phyloP scores from a whole-genome alignment of 257 asterid genomes.

The Verbascum thapsus region DNA sequence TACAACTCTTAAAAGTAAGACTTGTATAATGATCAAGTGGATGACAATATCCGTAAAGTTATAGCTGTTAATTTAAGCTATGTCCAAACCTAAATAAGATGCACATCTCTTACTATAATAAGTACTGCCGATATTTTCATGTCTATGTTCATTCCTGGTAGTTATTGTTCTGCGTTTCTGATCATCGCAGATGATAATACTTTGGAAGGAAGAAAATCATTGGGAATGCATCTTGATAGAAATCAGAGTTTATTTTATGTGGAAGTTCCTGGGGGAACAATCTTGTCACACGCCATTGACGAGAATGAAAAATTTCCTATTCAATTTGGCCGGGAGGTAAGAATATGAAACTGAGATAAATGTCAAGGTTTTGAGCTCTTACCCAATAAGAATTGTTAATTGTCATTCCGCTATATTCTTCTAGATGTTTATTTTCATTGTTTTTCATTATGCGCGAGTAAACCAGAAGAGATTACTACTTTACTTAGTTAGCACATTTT shows the following conservation, averaged over 20 bases:
- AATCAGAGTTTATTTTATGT: slow-evolving; percentile 79
- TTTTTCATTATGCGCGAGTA: background rate
- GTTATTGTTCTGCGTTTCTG: slow-evolving; percentile 22
- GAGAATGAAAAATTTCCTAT: slow-evolving; percentile 83
- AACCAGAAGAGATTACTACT: slow-evolving; percentile 3
- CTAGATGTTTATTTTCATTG: slow-evolving; percentile 2
- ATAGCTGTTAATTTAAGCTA: slow-evolving; percentile 17
- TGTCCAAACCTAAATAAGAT: slow-evolving; percentile 20
- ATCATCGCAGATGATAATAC: slow-evolving; percentile 54
- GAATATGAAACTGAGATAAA: slow-evolving; percentile 23
- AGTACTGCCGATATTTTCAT: slow-evolving; percentile 18
- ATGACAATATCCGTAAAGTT: background rate
- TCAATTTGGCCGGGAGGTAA: slow-evolving; percentile 98
- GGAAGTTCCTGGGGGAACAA: slow-evolving; percentile 83
- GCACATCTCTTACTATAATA: slow-evolving; percentile 1
- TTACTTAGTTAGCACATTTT: background rate
- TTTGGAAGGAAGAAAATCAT: slow-evolving; percentile 53
- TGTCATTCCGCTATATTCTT: background rate
- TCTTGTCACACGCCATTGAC: slow-evolving; percentile 66
- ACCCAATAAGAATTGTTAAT: background rate
- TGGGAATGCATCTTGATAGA: slow-evolving; percentile 57
- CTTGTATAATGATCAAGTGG: slow-evolving; percentile 2
- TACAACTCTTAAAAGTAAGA: slow-evolving; percentile 53
- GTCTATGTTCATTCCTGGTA: slow-evolving; percentile 11
- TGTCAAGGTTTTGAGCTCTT: slow-evolving; percentile 11